A percentile compares a stretch with the other conserved stretches of the same genome.
Evolutionary conservation across 2,329 filamentous ascomycete species (phyloP).

Genomic region (Tothia fuscella): DNA sequence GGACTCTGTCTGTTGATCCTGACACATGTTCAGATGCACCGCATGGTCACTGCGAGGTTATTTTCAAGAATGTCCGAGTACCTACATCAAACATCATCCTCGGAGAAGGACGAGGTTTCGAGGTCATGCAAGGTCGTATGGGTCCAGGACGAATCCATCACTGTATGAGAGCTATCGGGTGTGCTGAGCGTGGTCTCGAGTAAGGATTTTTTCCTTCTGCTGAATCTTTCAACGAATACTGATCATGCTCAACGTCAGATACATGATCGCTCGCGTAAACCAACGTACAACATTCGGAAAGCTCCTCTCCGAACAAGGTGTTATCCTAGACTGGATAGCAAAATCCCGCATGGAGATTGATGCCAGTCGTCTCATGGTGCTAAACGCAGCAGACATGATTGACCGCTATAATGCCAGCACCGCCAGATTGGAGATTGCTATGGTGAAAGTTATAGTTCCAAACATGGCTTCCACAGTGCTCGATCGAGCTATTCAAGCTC

Average conservation of each 20-base stretch:
- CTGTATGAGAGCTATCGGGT: conserved; percentile 86
- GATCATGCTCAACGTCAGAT: conserved; percentile 40
- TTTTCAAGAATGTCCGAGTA: conserved; percentile 80
- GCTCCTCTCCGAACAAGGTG: conserved; percentile 74
- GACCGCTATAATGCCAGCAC: conserved; percentile 80
- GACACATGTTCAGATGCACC: conserved; percentile 56
- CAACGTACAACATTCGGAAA: conserved; percentile 85
- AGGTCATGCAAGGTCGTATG: conserved; percentile 94
- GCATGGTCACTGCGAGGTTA: conserved; percentile 89
- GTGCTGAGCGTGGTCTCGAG: conserved; percentile 18
- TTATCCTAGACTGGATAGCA: conserved; percentile 91
- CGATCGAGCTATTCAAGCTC: conserved; percentile 87
- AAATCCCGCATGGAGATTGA: conserved; percentile 89
- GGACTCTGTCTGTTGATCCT: neutral
- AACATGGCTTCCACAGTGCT: conserved; percentile 73
- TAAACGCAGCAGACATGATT: conserved; percentile 93
- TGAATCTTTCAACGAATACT: neutral
- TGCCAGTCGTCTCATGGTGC: conserved; percentile 73
- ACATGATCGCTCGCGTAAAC: conserved; percentile 90
- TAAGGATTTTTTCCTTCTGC: neutral
- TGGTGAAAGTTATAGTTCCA: conserved; percentile 92
- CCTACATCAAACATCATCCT: conserved; percentile 76
- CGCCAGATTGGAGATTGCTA: conserved; percentile 82
- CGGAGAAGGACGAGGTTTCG: conserved; percentile 87
- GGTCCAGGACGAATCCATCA: conserved; percentile 96